Evolutionary conservation across 768 basidiomycete genomes (phyloP).

Genomic region (Nevesoporus exiguus): DNA sequence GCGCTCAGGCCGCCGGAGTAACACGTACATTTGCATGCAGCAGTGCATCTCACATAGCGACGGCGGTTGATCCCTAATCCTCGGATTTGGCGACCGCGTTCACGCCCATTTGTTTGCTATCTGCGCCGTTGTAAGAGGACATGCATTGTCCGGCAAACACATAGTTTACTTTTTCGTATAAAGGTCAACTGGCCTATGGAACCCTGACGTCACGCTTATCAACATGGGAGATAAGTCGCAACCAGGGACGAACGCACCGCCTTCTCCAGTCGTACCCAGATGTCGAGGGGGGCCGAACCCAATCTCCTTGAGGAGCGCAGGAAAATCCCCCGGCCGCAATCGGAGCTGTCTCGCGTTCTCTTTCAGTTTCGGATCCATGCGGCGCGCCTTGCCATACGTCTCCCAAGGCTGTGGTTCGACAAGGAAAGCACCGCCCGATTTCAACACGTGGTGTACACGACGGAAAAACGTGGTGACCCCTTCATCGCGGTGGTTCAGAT

Average conservation of each 20-base stretch:
- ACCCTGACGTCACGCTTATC: constrained; percentile 13
- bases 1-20: constrained; percentile 86
- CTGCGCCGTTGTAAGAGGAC: neutral
- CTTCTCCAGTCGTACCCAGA: constrained; percentile 58
- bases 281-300: constrained; percentile 56
- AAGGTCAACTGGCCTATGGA: constrained; percentile 49
- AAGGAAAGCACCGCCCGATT: constrained; percentile 63
- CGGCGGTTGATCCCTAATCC: too few species aligned
- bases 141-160: neutral
- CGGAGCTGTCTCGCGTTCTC: constrained; percentile 55
- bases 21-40: constrained; percentile 94
- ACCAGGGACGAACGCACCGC: constrained; percentile 42
- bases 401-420: constrained; percentile 87
- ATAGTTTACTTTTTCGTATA: constrained; percentile 43
- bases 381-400: constrained; percentile 73
- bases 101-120: neutral
- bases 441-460: constrained; percentile 54
- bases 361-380: constrained; percentile 61
- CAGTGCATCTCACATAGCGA: constrained; percentile 54
- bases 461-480: constrained; percentile 68
- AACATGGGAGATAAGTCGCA: neutral
- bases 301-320: constrained; percentile 46
- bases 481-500: constrained; percentile 75
- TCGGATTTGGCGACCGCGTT: too few species aligned
- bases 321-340: constrained; percentile 65